Evolutionary conservation across 805 yeast genomes (phyloP).

Genomic region (Dipodascus geniculatus): DNA sequence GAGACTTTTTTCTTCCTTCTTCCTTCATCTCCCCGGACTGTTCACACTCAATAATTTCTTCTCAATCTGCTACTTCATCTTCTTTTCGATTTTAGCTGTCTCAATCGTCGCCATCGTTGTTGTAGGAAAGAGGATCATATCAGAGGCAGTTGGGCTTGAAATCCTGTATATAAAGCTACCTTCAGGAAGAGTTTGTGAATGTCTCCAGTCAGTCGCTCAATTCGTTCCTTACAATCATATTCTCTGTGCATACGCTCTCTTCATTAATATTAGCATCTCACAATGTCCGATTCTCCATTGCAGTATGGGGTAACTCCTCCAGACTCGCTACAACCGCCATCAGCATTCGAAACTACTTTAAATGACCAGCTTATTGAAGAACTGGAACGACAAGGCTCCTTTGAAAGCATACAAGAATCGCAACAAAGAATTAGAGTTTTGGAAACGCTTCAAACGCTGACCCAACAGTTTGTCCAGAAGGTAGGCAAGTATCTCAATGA

Average conservation of each 20-base stretch:
- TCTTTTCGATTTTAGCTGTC: too few relatives aligned
- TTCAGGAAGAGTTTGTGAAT: too few relatives aligned
- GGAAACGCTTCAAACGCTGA: slow-evolving; percentile 54
- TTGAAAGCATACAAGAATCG: slow-evolving; percentile 79
- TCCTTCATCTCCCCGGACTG: background rate
- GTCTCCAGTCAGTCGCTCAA: too few relatives aligned
- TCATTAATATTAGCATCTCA: background rate
- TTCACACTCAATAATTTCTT: background rate
- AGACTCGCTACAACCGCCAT: slow-evolving; percentile 71
- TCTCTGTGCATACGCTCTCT: background rate
- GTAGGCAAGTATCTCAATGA: slow-evolving; percentile 77
- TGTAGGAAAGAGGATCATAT: too few relatives aligned
- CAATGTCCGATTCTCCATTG: background rate
- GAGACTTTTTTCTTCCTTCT: background rate
- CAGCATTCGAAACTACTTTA: slow-evolving; percentile 61
- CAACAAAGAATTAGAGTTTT: slow-evolving; percentile 67
- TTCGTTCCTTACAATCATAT: too few relatives aligned
- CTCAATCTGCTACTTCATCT: background rate
- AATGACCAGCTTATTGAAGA: slow-evolving; percentile 73
- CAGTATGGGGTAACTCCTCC: slow-evolving; percentile 71
- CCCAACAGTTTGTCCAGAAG: slow-evolving; percentile 69
- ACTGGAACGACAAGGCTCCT: slow-evolving; percentile 71
- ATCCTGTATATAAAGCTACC: too few relatives aligned
- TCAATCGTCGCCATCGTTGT: too few relatives aligned
- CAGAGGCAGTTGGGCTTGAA: too few relatives aligned